Evolutionary conservation across 139 green algal genomes (phyloP).

Genomic region (Chlorella sp.): DNA sequence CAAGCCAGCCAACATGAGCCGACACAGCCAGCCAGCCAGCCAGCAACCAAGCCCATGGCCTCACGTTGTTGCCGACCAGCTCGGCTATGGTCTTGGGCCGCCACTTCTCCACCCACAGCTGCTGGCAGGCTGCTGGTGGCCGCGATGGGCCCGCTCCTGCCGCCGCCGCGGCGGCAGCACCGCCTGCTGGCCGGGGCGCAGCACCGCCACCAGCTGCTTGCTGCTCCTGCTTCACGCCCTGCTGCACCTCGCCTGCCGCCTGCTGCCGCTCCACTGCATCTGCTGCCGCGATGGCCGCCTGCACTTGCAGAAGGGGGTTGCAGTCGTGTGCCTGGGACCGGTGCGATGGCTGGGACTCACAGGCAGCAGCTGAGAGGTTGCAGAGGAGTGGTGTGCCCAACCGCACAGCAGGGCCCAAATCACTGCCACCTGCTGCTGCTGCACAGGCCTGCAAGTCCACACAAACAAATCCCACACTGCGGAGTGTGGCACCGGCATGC

Average conservation of each 20-base stretch:
- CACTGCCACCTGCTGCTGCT: too few relatives aligned
- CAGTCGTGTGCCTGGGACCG: too few relatives aligned
- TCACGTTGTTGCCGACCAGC: conserved; percentile 89
- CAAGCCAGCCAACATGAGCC: neutral
- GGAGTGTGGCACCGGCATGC: too few relatives aligned
- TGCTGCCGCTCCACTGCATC: conserved; percentile 4
- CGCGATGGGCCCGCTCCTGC: neutral
- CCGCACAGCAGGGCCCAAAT: too few relatives aligned
- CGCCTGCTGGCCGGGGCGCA: neutral
- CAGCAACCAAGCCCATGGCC: neutral
- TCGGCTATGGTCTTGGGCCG: conserved; percentile 80
- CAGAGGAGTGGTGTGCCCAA: too few relatives aligned
- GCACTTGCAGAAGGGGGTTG: too few relatives aligned
- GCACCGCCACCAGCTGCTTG: neutral
- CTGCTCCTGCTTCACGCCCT: neutral
- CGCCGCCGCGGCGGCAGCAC: neutral
- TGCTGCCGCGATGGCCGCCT: neutral
- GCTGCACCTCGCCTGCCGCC: neutral
- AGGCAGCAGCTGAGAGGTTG: too few relatives aligned
- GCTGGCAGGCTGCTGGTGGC: neutral
- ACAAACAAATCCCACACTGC: too few relatives aligned
- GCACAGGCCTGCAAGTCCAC: too few relatives aligned
- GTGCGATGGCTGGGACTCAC: too few relatives aligned
- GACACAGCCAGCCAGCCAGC: too few relatives aligned
- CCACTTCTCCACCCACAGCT: conserved; percentile 97